Conservation (phyloP, 352 stramenopile genomes). For the Phytophthora multivora region DNA sequence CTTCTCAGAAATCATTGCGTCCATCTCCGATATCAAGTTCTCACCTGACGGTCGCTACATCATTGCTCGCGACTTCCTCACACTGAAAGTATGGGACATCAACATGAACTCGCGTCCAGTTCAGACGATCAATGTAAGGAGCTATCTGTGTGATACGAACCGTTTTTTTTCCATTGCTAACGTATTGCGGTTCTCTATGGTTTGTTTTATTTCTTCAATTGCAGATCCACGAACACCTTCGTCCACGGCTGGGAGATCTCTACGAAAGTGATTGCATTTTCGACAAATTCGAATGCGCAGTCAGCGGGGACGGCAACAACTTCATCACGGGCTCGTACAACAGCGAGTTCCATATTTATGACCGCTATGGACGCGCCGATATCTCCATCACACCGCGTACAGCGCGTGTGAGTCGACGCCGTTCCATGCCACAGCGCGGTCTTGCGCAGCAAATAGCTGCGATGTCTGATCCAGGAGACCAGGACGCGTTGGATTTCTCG, state of each 20-base stretch:
- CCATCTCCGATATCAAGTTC: slow-evolving; percentile 95
- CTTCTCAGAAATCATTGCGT: slow-evolving; percentile 96
- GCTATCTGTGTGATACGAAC: background rate
- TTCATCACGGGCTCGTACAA: slow-evolving; percentile 96
- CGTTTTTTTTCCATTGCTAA: background rate
- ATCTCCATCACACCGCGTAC: slow-evolving; percentile 64
- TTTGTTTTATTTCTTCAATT: background rate
- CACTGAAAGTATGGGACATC: slow-evolving; percentile 96
- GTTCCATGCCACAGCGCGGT: slow-evolving; percentile 71
- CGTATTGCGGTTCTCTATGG: background rate
- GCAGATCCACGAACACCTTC: slow-evolving; percentile 93
- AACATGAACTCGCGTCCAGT: slow-evolving; percentile 94
- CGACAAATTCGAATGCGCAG: slow-evolving; percentile 96
- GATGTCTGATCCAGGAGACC: slow-evolving; percentile 31
- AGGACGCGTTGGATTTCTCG: slow-evolving; percentile 77
- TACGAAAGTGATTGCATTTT: slow-evolving; percentile 98
- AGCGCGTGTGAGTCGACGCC: slow-evolving; percentile 51
- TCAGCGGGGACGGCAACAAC: slow-evolving; percentile 91
- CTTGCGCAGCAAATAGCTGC: slow-evolving; percentile 65
- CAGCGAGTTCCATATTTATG: slow-evolving; percentile 93
- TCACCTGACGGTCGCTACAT: slow-evolving; percentile 94
- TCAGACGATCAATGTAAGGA: slow-evolving; percentile 90
- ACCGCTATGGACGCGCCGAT: slow-evolving; percentile 79
- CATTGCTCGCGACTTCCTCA: slow-evolving; percentile 95
- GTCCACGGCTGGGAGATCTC: slow-evolving; percentile 85